phyloP scores from a whole-genome alignment of 176 grass and related monocot genomes.

The Cymbopogon citratus region DNA sequence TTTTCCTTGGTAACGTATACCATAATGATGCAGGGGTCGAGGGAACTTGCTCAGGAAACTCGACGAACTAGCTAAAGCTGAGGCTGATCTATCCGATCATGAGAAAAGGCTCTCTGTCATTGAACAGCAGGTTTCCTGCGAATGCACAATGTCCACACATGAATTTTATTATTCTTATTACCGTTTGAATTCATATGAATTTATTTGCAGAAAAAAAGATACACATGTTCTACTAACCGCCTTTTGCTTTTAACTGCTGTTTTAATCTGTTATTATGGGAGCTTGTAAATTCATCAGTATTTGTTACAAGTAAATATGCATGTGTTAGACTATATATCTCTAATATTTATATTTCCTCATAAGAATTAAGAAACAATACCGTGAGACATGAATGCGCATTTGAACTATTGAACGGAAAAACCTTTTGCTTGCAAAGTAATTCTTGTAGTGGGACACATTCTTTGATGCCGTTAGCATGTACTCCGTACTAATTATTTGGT shows the following conservation, averaged over 20 bases:
- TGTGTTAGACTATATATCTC: no score
- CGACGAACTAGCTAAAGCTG: conserved; percentile 66
- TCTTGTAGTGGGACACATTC: not conserved
- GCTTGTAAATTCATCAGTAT: not conserved
- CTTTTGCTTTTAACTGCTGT: not conserved
- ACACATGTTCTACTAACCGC: not conserved
- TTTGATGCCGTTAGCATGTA: not conserved
- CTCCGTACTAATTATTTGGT: not conserved
- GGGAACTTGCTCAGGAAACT: conserved; percentile 72
- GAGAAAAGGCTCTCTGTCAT: conserved; percentile 57
- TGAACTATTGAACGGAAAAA: not conserved
- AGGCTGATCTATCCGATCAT: conserved; percentile 60
- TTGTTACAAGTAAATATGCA: no score
- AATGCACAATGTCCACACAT: not conserved
- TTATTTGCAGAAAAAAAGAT: conserved; percentile 2
- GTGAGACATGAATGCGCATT: not conserved
- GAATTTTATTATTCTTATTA: not conserved
- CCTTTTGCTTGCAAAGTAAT: not conserved
- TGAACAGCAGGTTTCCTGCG: conserved; percentile 60
- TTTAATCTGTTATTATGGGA: not conserved
- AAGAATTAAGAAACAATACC: not conserved
- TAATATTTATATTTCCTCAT: not conserved
- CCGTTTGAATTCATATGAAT: conserved; percentile 7
- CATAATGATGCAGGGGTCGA: conserved; percentile 47
- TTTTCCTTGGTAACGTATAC: conserved; percentile 5